Conservation (phyloP, 306 rosid genomes). For the Rubus parviflorus region DNA sequence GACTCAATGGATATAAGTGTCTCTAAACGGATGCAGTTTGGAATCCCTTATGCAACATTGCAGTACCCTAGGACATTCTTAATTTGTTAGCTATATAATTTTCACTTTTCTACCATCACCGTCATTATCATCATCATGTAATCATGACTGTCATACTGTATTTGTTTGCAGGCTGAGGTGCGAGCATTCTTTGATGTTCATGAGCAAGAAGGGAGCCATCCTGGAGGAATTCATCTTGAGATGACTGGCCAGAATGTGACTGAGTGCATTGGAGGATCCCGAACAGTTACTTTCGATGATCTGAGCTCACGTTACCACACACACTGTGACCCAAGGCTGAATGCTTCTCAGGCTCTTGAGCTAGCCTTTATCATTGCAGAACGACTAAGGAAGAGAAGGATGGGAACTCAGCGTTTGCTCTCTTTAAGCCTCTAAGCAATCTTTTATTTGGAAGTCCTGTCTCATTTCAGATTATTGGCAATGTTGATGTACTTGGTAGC, state of each 20-base stretch:
- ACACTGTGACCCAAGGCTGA: slow-evolving; percentile 73
- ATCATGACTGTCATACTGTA: neutral
- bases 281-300: slow-evolving; percentile 68
- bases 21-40: neutral
- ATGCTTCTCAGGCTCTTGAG: slow-evolving; percentile 81
- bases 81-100: neutral
- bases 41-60: neutral
- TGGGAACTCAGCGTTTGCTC: slow-evolving; percentile 40
- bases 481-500: slow-evolving; percentile 14
- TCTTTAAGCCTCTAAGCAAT: slow-evolving; percentile 28
- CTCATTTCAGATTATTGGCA: neutral
- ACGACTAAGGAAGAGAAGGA: slow-evolving; percentile 71
- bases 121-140: neutral
- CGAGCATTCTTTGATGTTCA: slow-evolving; percentile 81
- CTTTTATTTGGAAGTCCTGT: neutral
- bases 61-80: too few species aligned
- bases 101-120: neutral
- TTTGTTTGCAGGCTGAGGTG: slow-evolving; percentile 59
- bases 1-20: neutral
- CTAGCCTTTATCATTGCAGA: slow-evolving; percentile 68
- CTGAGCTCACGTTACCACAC: slow-evolving; percentile 78
- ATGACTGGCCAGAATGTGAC: slow-evolving; percentile 85
- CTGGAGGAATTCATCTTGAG: slow-evolving; percentile 76
- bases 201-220: slow-evolving; percentile 79
- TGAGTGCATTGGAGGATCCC: slow-evolving; percentile 80